Percentiles rank a stretch among this genome's conserved stretches.
Evolutionary conservation across 2,329 filamentous ascomycete genomes (phyloP).

Genomic region (Ascomycota sp.): DNA sequence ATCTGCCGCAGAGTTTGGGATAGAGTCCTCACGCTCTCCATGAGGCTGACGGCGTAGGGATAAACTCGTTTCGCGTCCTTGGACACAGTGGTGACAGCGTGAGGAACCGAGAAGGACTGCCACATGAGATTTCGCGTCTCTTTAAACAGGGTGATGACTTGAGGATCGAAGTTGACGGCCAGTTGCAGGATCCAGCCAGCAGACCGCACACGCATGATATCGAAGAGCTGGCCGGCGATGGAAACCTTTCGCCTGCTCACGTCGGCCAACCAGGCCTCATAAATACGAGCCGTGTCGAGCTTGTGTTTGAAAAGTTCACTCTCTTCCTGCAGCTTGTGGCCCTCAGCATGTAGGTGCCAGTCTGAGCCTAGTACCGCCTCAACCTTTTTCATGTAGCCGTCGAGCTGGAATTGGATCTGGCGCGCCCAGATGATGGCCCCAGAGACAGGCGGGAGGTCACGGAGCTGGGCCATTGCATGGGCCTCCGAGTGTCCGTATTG

Average conservation of each 20-base stretch:
- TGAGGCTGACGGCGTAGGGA: conserved; percentile 87
- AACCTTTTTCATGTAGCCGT: conserved; percentile 97
- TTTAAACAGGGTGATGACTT: conserved; percentile 95
- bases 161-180: conserved; percentile 85
- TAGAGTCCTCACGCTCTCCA: conserved; percentile 93
- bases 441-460: conserved; percentile 83
- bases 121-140: conserved; percentile 90
- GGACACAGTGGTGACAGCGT: conserved; percentile 82
- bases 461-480: conserved; percentile 91
- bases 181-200: conserved; percentile 75
- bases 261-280: conserved; percentile 84
- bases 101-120: conserved; percentile 85
- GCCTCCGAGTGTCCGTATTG: conserved; percentile 97
- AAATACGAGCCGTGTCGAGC: conserved; percentile 79
- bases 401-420: conserved; percentile 87
- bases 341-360: conserved; percentile 85
- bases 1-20: conserved; percentile 74
- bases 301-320: conserved; percentile 90
- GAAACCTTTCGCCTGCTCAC: conserved; percentile 73
- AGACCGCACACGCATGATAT: conserved; percentile 70
- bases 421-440: conserved; percentile 94
- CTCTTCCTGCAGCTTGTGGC: conserved; percentile 78
- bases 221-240: conserved; percentile 79
- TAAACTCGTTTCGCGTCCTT: conserved; percentile 99
- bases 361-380: conserved; percentile 88